Evolutionary conservation across 2,329 filamentous ascomycete species (phyloP), one percentile per base, ranked within the genome.

Genomic region (Ceratocystis ficicola): DNA sequence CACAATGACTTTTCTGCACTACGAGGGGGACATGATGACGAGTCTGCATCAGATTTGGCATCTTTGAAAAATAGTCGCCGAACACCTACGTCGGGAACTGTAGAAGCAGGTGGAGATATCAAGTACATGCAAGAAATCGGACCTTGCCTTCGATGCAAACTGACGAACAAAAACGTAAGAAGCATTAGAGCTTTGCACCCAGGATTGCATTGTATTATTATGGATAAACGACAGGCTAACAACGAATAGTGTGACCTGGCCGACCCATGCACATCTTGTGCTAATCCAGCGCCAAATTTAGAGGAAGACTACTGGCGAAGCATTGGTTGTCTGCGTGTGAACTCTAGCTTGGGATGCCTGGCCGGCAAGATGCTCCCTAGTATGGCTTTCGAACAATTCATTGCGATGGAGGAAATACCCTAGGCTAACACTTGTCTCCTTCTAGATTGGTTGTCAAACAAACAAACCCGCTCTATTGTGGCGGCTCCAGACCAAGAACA

Each of bases 381-480:
- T 57, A 32, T 64, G 48, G 30, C 12, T 59, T 44, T 64, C 25
- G 28, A 20, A 2, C 17, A 28, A 28, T n/a, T 36, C 12, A 36
- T 69, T 22, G 4, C 41, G 12, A 20, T 62, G 5, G 30, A 25
- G 7, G 22, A n/a, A 30, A 22, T 30, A 36, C 20, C 25, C 15
- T 7, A 20, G 8, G 25, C 41, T 48, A 48, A 28, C 41, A 36
- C 20, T 15, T 22, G 30, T 36, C 55, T 15, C 8, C 10, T 32
- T 8, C 7, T 44, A 36, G 60, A 61, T 10, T 46, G 46, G 44
- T 20, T 48, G 8, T n/a, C 22, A 52, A 32, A 36, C n/a, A 22
- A 36, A 32, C 79, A 80, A 68, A 76, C 75, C 1, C 78, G 79
- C 48, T 82, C 79, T 1, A 79, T 80, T 12, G 74, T 79, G 50